Evolutionary conservation across 768 basidiomycete species (phyloP), one percentile per base, ranked within the genome.

Genomic region (Hebeloma cylindrosporum): DNA sequence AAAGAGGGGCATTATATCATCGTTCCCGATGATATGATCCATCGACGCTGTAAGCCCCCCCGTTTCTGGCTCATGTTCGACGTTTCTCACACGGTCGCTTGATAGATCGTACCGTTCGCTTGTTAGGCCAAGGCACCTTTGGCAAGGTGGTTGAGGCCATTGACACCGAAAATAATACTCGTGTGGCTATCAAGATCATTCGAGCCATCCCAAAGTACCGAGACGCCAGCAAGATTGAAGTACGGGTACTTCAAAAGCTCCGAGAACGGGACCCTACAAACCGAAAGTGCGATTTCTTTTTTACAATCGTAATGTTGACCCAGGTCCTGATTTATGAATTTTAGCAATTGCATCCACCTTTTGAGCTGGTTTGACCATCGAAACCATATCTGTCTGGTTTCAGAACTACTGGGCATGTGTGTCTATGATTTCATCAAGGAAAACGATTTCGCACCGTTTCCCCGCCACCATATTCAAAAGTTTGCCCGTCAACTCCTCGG

Each of bases 1-100:
- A 89, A 95, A 68, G 96, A 99, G 62, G 96, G 96, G 10, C 96
- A 99, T 71, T 99, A 94, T 67, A 94, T 98, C 60, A 89, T 98
- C 62, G 82, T 85, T 48, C 82, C 87, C 40, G 90, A 92, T 66
- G 94, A 93, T 69, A 76, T 92, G 59, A 89, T 99, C 50, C 78
- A 83, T 61, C 75, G 78, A 55, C 85, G 89, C 57, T 95, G 94
- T 91, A 68, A 56, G 85, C 73, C 18, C 18, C 34, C 32, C 20
- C 40, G 45, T n/a, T n/a, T 35, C 40, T 42, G 39, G 34, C 40
- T 41, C 31, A 31, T 25, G 14, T 13, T 27, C 34, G 38, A 47
- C 43, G 32, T 48, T 47, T 30, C 64, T 59, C 28, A 57, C 48
- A 27, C 40, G 30, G 25, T 44, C 28, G 35, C 31, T 51, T 47